Evolutionary conservation across 371 early-diverging fungal species (phyloP).

Genomic region (Amoeboaphelidium protococcarum): DNA sequence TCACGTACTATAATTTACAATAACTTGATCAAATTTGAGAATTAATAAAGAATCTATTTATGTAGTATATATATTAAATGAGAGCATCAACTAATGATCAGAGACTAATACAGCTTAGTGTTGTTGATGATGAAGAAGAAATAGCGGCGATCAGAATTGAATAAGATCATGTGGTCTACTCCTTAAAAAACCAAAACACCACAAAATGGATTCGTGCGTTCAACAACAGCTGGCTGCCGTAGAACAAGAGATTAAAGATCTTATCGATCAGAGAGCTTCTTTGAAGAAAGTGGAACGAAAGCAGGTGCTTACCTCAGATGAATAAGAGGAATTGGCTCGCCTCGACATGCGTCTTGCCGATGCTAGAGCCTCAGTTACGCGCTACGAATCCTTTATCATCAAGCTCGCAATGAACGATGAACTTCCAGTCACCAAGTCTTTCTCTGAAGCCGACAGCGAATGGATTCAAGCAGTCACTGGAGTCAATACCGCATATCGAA

Average conservation of each 20-base stretch:
- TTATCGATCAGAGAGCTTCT: slow-evolving; percentile 3
- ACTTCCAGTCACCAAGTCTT: slow-evolving; percentile 5
- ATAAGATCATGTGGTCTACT: too few species aligned
- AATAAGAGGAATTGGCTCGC: slow-evolving; percentile 4
- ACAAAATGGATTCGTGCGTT: slow-evolving; percentile 2
- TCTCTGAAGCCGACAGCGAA: slow-evolving; percentile 7
- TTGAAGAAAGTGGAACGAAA: slow-evolving; percentile 2
- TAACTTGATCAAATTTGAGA: too few species aligned
- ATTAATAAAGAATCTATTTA: too few species aligned
- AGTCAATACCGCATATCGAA: slow-evolving; percentile 4
- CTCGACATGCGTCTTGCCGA: slow-evolving; percentile 2
- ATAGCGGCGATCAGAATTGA: too few species aligned
- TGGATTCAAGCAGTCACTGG: slow-evolving; percentile 9
- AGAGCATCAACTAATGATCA: too few species aligned
- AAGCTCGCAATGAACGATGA: slow-evolving; percentile 5
- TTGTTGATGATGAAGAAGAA: too few species aligned
- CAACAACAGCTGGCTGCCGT: slow-evolving; percentile 2
- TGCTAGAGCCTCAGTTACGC: not conserved
- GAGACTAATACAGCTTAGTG: too few species aligned
- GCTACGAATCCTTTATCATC: slow-evolving; percentile 1
- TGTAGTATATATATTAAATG: too few species aligned
- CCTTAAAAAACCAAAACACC: too few species aligned
- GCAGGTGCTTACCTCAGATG: slow-evolving; percentile 2
- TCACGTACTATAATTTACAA: too few species aligned
- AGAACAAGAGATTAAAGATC: slow-evolving; percentile 2